A percentile compares a stretch with the other conserved stretches of the same genome.
These are phyloP conservation scores for Dictyostelium capitatum DNA, from an alignment of 78 protist species.

Conservation along the genomic window DNA sequence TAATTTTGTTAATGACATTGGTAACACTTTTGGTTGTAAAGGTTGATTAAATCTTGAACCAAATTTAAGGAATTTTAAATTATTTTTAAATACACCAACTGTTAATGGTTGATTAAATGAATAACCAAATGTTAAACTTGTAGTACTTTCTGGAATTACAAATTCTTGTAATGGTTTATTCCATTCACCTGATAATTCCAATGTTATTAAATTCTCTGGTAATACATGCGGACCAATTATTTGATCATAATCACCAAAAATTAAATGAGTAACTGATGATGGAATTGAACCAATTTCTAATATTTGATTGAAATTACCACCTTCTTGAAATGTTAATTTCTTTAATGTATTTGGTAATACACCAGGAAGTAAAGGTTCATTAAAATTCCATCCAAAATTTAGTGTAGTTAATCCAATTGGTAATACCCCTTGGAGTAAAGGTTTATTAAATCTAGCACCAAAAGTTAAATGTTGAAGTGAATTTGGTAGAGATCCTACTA, in stretches of 20 bases:
- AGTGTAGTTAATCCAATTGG: neutral
- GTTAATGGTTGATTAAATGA: conserved; percentile 1
- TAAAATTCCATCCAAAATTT: neutral
- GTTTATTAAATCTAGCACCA: neutral
- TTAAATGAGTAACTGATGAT: neutral
- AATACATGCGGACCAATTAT: neutral
- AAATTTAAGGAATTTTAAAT: neutral
- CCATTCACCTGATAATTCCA: neutral
- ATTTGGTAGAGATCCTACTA: neutral
- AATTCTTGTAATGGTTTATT: conserved; percentile 19
- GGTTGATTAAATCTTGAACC: neutral
- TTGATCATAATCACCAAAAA: neutral
- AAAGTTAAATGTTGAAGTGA: neutral
- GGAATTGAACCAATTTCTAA: neutral
- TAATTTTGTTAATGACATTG: neutral
- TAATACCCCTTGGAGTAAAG: neutral
- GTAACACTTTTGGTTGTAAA: neutral
- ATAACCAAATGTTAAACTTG: neutral
- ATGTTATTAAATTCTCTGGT: neutral
- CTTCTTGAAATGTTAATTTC: neutral
- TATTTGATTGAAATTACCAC: neutral
- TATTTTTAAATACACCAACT: neutral
- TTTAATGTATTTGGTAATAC: neutral
- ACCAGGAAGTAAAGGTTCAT: neutral
- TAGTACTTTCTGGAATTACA: neutral